Evolutionary conservation across 257 asterid species (phyloP).

Genomic region (Solanum sejunctum): DNA sequence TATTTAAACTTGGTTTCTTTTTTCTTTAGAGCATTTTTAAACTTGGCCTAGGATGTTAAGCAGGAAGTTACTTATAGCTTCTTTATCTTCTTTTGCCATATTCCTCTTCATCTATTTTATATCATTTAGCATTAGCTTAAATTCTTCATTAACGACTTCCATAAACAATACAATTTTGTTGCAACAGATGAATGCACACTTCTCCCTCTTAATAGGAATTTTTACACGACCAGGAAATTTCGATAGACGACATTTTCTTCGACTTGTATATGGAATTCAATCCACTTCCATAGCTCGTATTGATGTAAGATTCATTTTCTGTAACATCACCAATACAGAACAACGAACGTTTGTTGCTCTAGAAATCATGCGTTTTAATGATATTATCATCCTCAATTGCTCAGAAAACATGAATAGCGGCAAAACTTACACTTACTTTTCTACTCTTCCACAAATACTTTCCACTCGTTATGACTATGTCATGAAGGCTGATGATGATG

Average conservation of each 20-base stretch:
- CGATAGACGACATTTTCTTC: constrained; percentile 67
- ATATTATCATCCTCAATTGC: constrained; percentile 53
- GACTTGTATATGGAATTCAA: constrained; percentile 53
- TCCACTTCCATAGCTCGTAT: constrained; percentile 29
- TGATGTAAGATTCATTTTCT: constrained; percentile 42
- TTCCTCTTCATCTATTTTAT: constrained; percentile 28
- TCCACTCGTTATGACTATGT: constrained; percentile 40
- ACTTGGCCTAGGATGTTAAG: not conserved
- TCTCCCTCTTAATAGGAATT: constrained; percentile 47
- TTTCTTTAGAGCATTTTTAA: not conserved
- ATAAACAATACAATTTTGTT: not conserved
- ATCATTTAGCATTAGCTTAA: constrained; percentile 26
- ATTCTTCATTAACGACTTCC: constrained; percentile 9
- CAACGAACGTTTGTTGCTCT: constrained; percentile 33
- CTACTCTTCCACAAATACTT: constrained; percentile 44
- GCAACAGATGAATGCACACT: constrained; percentile 3
- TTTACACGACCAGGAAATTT: constrained; percentile 47
- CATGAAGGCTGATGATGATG: constrained; percentile 83
- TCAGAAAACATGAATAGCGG: constrained; percentile 63
- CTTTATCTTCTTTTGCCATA: constrained; percentile 14
- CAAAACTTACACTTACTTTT: constrained; percentile 57
- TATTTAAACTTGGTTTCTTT: not conserved
- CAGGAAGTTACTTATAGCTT: constrained; percentile 5
- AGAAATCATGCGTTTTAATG: constrained; percentile 57
- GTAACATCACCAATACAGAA: constrained; percentile 51